A percentile compares a stretch with the other conserved stretches of the same genome.
Conservation (phyloP, 352 stramenopile genomes). For the Phytophthora pluvialis region DNA sequence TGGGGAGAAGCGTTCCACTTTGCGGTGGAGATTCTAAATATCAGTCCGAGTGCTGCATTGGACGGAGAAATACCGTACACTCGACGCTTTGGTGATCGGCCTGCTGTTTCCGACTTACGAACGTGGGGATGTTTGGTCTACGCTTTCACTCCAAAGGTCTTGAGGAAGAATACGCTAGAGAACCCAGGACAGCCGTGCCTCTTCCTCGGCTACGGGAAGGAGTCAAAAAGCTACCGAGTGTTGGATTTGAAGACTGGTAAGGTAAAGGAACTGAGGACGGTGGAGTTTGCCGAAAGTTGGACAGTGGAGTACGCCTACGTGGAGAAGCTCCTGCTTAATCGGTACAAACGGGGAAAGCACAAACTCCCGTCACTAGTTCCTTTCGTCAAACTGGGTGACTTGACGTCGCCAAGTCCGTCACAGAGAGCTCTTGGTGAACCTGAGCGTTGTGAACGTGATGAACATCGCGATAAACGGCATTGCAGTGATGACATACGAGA, state of each 20-base stretch:
- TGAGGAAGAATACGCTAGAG: constrained; percentile 18
- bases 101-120: background rate
- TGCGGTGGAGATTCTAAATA: constrained; percentile 1
- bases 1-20: constrained; percentile 9
- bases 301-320: constrained; percentile 9
- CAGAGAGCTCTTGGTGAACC: background rate
- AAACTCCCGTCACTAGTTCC: constrained; percentile 7
- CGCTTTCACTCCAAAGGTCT: constrained; percentile 3
- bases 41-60: constrained; percentile 6
- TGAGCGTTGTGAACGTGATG: background rate
- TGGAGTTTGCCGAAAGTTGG: constrained; percentile 14
- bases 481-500: constrained; percentile 1
- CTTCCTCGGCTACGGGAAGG: constrained; percentile 5
- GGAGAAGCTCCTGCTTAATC: constrained; percentile 16
- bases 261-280: constrained; percentile 1
- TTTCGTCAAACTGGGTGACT: constrained; percentile 4
- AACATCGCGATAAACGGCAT: constrained; percentile 9
- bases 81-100: background rate
- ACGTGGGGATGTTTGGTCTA: constrained; percentile 9
- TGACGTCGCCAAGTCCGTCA: background rate
- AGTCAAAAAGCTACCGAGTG: constrained; percentile 1
- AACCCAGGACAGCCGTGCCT: constrained; percentile 2
- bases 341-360: background rate
- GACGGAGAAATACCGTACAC: constrained; percentile 3
- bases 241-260: constrained; percentile 9